Evolutionary conservation across 192 early-diverging fungal species (phyloP), one percentile per base, ranked within the genome.

Genomic region (Umbelopsis sp.): DNA sequence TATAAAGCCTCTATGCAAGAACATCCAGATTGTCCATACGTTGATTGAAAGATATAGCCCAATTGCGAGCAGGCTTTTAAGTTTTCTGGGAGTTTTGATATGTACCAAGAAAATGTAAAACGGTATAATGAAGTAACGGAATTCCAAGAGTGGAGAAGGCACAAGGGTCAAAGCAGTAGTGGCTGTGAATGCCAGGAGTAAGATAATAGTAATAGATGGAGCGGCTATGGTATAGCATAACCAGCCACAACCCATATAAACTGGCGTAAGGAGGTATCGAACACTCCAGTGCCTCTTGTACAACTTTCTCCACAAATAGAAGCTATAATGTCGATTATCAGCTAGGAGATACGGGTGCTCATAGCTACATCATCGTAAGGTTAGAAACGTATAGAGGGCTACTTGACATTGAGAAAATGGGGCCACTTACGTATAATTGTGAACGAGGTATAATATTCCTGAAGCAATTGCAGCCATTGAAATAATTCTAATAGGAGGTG

Each of bases 291-390:
- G 85, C 14, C 81, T 74, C 0, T 85, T 87, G 65, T 89, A 94
- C 1, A 95, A 44, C 56, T 92, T 85, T 72, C 90, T 93, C 94
- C 95, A 98, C 38, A 99, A 44, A 77, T 99, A 99, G 76, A 99
- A 99, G 7, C 94, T 87, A 70, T 93, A 96, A 83, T 99, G 97
- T 34, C 97, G 86, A 77, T 99, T 99, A 76, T 99, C 97, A 73
- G 91, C 89, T 25, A 97, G 84, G 56, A 99, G 78, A 77, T 97
- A 99, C 50, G 95, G 94, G 73, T 99, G 97, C 76, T 94, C 95
- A 70, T 89, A 82, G 2, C 93, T 94, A 67, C 21, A 31, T 29
- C 20, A 21, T 16, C 4, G 3, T 32, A 44, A 38, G 45, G 7
- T n/a, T 52, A 54, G 8, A 24, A n/a, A 59, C 21, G 41, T 41